phyloP scores from a whole-genome alignment of 2,329 filamentous ascomycete genomes.

The Scorias spongiosa region DNA sequence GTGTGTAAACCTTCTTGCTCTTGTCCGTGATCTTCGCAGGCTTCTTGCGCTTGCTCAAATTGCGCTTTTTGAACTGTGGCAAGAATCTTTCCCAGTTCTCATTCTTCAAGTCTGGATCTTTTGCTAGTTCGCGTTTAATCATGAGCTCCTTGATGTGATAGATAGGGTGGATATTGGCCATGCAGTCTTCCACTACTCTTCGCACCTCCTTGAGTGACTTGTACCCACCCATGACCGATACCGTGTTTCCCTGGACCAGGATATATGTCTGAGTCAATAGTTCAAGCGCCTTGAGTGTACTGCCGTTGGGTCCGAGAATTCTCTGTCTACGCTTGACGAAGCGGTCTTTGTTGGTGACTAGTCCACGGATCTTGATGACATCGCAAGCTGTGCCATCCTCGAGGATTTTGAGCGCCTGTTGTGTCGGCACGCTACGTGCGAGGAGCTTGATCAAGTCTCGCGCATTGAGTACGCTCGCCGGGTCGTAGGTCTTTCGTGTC shows the following conservation, averaged over 20 bases:
- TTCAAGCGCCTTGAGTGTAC: constrained; percentile 86
- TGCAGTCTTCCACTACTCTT: constrained; percentile 82
- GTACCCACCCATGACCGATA: constrained; percentile 79
- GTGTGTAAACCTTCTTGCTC: constrained; percentile 84
- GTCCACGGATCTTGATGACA: constrained; percentile 84
- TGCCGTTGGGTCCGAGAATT: constrained; percentile 80
- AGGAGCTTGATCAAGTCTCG: constrained; percentile 89
- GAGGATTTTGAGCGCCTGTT: constrained; percentile 85
- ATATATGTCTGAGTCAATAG: constrained; percentile 85
- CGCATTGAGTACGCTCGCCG: constrained; percentile 82
- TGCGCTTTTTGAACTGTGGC: constrained; percentile 92
- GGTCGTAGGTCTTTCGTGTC: constrained; percentile 80
- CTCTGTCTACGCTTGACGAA: constrained; percentile 91
- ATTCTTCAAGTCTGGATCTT: constrained; percentile 69
- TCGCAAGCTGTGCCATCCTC: constrained; percentile 86
- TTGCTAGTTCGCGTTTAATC: constrained; percentile 84
- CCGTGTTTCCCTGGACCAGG: constrained; percentile 91
- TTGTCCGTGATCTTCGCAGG: constrained; percentile 87
- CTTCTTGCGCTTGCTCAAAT: constrained; percentile 65
- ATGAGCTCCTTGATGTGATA: constrained; percentile 93
- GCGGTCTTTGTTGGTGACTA: constrained; percentile 84
- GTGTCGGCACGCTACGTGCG: constrained; percentile 78
- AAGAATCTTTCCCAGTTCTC: constrained; percentile 95
- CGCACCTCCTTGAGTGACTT: constrained; percentile 89
- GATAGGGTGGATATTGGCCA: constrained; percentile 81